Percentiles rank a stretch among this genome's conserved stretches.
These are phyloP conservation scores for Phlebiopsis flavidoalba DNA, from an alignment of 768 basidiomycete genomes.

Conservation along the genomic window DNA sequence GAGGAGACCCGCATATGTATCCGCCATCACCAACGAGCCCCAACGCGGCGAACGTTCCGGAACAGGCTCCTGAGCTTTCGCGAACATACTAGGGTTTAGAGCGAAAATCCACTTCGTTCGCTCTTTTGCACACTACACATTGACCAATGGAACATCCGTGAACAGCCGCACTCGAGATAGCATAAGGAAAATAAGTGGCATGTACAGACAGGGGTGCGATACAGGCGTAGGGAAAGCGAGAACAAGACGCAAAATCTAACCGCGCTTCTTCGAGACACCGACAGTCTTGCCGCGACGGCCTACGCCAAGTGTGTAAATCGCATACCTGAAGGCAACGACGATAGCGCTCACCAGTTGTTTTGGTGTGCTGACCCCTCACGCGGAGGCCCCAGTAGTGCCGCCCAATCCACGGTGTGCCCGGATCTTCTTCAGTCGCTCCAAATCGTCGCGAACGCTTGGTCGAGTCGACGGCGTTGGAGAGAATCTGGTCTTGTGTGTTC, in stretches of 20 bases:
- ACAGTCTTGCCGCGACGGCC: slow-evolving; percentile 95
- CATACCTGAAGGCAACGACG: background rate
- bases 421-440: slow-evolving; percentile 99
- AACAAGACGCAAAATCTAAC: slow-evolving; percentile 28
- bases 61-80: background rate
- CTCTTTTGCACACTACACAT: background rate
- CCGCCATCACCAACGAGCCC: background rate
- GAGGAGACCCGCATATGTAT: background rate
- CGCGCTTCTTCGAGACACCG: slow-evolving; percentile 91
- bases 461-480: slow-evolving; percentile 96
- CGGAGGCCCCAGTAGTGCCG: slow-evolving; percentile 92
- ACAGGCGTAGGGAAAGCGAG: background rate
- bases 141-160: background rate
- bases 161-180: background rate
- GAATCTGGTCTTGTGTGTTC: slow-evolving; percentile 88
- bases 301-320: slow-evolving; percentile 24
- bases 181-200: slow-evolving; percentile 1
- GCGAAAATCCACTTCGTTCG: background rate
- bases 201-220: background rate
- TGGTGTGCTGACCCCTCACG: slow-evolving; percentile 98
- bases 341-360: slow-evolving; percentile 80
- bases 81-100: background rate
- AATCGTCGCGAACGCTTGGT: slow-evolving; percentile 97
- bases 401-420: slow-evolving; percentile 91
- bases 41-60: background rate